Evolutionary conservation across 2,329 filamentous ascomycete species (phyloP), one percentile per base, ranked within the genome.

Genomic region (Claviceps arundinis): DNA sequence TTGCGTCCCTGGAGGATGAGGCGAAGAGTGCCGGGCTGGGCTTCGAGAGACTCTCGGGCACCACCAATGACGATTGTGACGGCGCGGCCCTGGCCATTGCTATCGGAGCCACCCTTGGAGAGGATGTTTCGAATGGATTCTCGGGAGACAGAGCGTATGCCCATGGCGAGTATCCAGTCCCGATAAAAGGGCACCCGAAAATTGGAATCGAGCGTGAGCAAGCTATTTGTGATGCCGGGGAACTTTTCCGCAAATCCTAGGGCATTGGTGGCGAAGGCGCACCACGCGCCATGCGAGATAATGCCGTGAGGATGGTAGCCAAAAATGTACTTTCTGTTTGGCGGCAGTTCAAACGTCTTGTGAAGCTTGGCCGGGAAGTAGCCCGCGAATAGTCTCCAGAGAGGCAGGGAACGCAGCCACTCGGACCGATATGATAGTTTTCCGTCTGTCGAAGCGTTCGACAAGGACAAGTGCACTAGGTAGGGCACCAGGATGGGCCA

Each of bases 291-390:
- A 61, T 96, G 89, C 5, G 87, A 93, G 62, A 98, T 96, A 67
- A 98, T 97, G 24, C 93, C 91, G 64, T 98, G 93, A 0, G 93
- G 93, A 62, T 97, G 93, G 67, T 97, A 97, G 45, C 91, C 91
- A 61, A 98, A 89, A 56, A 98, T 89, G 70, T 97, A 98, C 68
- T 95, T 95, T 56, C 89, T 77, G 1, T 85, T 89, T 0, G 89
- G 78, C 22, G 86, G 79, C 6, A 98, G 78, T 52, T 84, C 77
- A 58, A 85, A 78, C 4, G 88, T 93, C 58, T 93, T 88, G 71
- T 97, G 89, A 41, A 98, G 76, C 52, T 79, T 80, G 47, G 89
- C 88, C 4, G 93, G 93, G 64, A 94, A 98, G 72, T 97, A 98
- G 16, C 82, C 87, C 26, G 87, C 89, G 64, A 96, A 97, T 46